These are phyloP conservation scores for Phytophthora quininea DNA, from an alignment of 352 stramenopile species.

Conservation along the genomic window DNA sequence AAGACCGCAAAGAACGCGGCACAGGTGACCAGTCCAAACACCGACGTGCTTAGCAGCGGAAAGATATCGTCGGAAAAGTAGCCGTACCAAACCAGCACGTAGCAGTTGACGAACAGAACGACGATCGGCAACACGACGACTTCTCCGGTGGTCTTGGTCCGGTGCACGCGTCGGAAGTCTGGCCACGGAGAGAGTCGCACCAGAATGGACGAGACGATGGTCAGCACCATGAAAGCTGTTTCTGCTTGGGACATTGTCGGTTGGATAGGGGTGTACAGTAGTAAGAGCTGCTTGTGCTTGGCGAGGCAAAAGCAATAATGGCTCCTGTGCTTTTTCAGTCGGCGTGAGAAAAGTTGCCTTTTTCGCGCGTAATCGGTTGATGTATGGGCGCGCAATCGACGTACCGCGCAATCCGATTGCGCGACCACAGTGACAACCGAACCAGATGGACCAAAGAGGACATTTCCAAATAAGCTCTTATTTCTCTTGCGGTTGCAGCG, in stretches of 20 bases:
- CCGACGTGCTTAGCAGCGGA: constrained; percentile 18
- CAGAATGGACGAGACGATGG: constrained; percentile 11
- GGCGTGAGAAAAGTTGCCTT: constrained; percentile 1
- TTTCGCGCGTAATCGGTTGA: constrained; percentile 3
- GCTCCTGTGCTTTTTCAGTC: constrained; percentile 1
- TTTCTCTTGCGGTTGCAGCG: too few species aligned
- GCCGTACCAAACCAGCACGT: constrained; percentile 18
- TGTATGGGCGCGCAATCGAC: too few species aligned
- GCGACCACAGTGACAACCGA: too few species aligned
- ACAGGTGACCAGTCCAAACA: constrained; percentile 11
- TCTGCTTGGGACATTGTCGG: neutral
- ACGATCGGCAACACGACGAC: constrained; percentile 14
- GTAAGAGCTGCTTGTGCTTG: neutral
- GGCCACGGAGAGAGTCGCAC: constrained; percentile 9
- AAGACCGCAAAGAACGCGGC: constrained; percentile 19
- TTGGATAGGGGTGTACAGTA: neutral
- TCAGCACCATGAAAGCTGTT: constrained; percentile 4
- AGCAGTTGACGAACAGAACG: constrained; percentile 9
- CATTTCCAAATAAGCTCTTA: too few species aligned
- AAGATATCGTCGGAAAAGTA: constrained; percentile 16
- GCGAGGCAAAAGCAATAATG: constrained; percentile 13
- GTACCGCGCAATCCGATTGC: too few species aligned
- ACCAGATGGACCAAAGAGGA: too few species aligned
- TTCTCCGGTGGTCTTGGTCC: constrained; percentile 16
- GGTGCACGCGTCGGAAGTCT: constrained; percentile 19